Evolutionary conservation across 1,284 basidiomycete genomes (phyloP).

Genomic region (Waitea zeae): DNA sequence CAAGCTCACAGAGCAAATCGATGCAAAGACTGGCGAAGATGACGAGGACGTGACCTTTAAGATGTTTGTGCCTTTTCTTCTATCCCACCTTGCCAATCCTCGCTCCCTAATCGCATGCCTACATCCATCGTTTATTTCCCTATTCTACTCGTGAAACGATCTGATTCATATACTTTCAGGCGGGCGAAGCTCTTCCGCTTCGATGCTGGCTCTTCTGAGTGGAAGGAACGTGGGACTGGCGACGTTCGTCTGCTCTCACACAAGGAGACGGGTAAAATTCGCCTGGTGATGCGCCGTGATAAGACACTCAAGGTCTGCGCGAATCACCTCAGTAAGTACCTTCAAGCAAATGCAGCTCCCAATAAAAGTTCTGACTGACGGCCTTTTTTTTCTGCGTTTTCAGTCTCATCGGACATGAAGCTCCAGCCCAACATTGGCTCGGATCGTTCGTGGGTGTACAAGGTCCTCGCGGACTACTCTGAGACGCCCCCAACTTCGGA

Average conservation of each 20-base stretch:
- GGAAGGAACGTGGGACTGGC: conserved; percentile 95
- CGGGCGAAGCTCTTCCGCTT: conserved; percentile 99
- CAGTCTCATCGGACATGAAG: conserved; percentile 84
- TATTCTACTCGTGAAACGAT: no score
- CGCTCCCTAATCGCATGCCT: conserved; percentile 2
- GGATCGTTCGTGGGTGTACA: conserved; percentile 99
- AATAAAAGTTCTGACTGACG: no score
- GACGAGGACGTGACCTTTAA: conserved; percentile 92
- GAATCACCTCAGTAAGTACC: conserved; percentile 80
- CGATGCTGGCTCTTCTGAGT: conserved; percentile 66
- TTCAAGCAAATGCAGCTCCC: conserved; percentile 1
- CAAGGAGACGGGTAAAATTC: conserved; percentile 81
- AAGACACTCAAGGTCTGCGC: conserved; percentile 99
- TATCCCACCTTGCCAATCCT: not conserved
- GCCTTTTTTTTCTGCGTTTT: no score
- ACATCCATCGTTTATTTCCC: conserved; percentile 6
- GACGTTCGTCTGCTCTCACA: conserved; percentile 82
- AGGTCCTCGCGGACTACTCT: conserved; percentile 89
- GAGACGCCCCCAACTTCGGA: conserved; percentile 81
- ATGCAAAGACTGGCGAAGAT: conserved; percentile 92
- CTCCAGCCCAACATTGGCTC: conserved; percentile 98
- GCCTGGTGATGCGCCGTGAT: conserved; percentile 98
- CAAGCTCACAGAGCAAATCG: conserved; percentile 92
- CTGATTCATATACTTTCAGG: conserved; percentile 25
- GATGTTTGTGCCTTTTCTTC: conserved; percentile 52